Evolutionary conservation across 495 filamentous ascomycete species (phyloP).

Genomic region (Tuber aestivum): DNA sequence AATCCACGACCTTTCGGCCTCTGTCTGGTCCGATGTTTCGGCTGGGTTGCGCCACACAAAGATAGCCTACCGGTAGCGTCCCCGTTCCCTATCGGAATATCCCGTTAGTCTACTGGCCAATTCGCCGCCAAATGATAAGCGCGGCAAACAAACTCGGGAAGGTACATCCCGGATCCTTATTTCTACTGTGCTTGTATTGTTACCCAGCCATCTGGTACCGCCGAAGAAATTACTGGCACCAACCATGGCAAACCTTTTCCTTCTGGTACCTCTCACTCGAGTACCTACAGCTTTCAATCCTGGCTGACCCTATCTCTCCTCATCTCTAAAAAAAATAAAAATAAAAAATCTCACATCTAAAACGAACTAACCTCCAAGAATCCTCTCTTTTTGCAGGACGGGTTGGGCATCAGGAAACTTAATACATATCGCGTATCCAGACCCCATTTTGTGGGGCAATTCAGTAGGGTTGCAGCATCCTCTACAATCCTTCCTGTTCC

Average conservation of each 20-base stretch:
- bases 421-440: conserved; percentile 21
- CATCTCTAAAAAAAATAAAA: neutral
- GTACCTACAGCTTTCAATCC: neutral
- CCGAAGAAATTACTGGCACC: conserved; percentile 25
- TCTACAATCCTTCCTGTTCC: neutral
- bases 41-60: neutral
- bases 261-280: neutral
- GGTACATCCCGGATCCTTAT: conserved; percentile 34
- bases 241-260: conserved; percentile 13
- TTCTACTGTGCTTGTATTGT: too few species aligned
- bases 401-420: neutral
- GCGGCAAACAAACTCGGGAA: conserved; percentile 15
- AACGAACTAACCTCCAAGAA: neutral
- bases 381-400: neutral
- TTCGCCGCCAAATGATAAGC: neutral
- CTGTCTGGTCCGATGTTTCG: neutral
- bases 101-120: neutral
- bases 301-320: neutral
- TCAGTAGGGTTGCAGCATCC: conserved; percentile 21
- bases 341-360: neutral
- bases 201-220: conserved; percentile 31
- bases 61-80: neutral
- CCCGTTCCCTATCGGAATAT: neutral
- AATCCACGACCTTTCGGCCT: neutral
- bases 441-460: conserved; percentile 31